These are phyloP conservation scores for Galeopsis tetrahit DNA, from an alignment of 257 asterid species.

Conservation along the genomic window DNA sequence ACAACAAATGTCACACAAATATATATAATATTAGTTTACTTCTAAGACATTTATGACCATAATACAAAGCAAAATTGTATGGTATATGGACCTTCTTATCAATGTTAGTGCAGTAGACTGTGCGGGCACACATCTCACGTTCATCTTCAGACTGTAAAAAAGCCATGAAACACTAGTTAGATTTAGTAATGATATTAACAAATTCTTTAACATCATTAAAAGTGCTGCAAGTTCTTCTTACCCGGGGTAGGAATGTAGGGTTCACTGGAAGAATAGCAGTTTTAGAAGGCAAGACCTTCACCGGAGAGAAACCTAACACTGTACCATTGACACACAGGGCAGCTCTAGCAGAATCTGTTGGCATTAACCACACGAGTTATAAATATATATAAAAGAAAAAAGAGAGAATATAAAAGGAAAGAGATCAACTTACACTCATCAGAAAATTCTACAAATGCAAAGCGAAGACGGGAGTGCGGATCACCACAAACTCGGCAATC, in stretches of 20 bases:
- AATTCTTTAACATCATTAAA: slow-evolving; percentile 3
- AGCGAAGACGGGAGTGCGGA: slow-evolving; percentile 96
- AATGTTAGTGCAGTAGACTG: slow-evolving; percentile 95
- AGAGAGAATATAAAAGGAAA: slow-evolving; percentile 1
- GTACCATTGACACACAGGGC: slow-evolving; percentile 76
- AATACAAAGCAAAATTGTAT: slow-evolving; percentile 1
- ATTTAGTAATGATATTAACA: background rate
- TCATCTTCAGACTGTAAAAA: slow-evolving; percentile 83
- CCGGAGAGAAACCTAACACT: slow-evolving; percentile 68
- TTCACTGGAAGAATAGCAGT: slow-evolving; percentile 98
- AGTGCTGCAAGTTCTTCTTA: slow-evolving; percentile 35
- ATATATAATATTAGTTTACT: slow-evolving; percentile 2
- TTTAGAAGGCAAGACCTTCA: slow-evolving; percentile 93
- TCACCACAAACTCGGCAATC: slow-evolving; percentile 98
- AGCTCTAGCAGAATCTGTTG: slow-evolving; percentile 77
- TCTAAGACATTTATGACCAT: background rate
- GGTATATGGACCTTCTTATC: slow-evolving; percentile 76
- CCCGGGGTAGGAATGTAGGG: slow-evolving; percentile 96
- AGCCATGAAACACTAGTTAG: slow-evolving; percentile 15
- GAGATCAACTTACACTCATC: slow-evolving; percentile 70
- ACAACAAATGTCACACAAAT: slow-evolving; percentile 20
- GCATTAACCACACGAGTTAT: slow-evolving; percentile 31
- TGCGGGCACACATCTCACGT: slow-evolving; percentile 97
- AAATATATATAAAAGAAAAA: slow-evolving; percentile 16
- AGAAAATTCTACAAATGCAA: slow-evolving; percentile 93